Conservation (phyloP, 108 stramenopile genomes). For the Cyclotella distinguenda region DNA sequence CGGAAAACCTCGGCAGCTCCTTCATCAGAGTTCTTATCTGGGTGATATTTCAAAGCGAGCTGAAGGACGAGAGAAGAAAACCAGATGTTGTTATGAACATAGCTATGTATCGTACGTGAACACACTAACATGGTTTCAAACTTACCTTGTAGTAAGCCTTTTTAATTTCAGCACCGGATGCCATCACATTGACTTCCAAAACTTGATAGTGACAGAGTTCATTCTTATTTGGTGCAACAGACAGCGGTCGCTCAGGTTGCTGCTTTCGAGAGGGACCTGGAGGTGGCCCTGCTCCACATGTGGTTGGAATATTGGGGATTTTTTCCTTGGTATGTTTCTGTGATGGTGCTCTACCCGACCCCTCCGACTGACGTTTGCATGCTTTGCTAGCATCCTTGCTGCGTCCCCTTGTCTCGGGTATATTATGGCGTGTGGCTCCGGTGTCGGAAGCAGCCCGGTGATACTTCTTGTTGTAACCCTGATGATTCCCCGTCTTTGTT, state of each 20-base stretch:
- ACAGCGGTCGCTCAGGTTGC: conserved; percentile 22
- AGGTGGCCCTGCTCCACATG: conserved; percentile 9
- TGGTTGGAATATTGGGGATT: conserved; percentile 12
- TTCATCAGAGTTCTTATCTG: conserved; percentile 72
- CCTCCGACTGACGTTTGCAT: conserved; percentile 67
- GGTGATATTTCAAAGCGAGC: conserved; percentile 74
- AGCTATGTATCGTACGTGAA: too few species aligned
- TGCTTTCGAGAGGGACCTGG: conserved; percentile 3
- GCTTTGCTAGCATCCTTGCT: conserved; percentile 9
- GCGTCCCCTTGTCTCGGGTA: conserved; percentile 27
- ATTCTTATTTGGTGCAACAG: conserved; percentile 16
- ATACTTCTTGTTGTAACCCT: conserved; percentile 30
- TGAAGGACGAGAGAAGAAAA: not conserved
- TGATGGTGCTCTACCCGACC: conserved; percentile 46
- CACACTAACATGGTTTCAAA: not conserved
- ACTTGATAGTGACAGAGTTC: conserved; percentile 58
- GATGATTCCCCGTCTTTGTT: conserved; percentile 26
- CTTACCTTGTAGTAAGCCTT: conserved; percentile 72
- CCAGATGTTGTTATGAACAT: too few species aligned
- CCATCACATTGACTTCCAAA: conserved; percentile 53
- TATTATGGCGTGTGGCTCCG: conserved; percentile 25
- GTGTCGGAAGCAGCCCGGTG: conserved; percentile 38
- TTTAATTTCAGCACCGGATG: conserved; percentile 69
- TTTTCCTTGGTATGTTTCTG: conserved; percentile 21
- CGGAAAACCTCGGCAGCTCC: conserved; percentile 75